Evolutionary conservation across 2,329 filamentous ascomycete genomes (phyloP).

Genomic region (Seiridium unicorne): DNA sequence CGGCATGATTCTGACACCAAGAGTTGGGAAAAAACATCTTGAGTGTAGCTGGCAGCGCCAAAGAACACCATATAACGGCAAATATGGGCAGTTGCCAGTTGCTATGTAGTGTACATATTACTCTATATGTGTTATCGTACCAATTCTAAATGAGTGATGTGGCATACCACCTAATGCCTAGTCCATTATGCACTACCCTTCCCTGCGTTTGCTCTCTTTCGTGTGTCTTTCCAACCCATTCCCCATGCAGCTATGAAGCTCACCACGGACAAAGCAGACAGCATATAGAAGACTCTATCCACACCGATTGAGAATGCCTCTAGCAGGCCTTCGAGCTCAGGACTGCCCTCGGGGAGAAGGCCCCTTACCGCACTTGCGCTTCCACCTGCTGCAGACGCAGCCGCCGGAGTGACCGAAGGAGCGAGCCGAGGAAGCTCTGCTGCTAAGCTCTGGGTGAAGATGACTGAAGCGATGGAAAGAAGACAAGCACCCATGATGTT

Average conservation of each 20-base stretch:
- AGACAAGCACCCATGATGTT: conserved; percentile 23
- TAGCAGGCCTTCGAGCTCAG: conserved; percentile 22
- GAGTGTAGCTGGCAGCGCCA: too few species aligned
- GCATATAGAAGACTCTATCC: conserved; percentile 23
- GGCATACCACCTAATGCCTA: too few species aligned
- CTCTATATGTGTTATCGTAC: too few species aligned
- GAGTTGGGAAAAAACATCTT: too few species aligned
- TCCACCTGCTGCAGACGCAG: conserved; percentile 23
- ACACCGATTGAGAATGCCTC: conserved; percentile 21
- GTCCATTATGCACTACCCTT: too few species aligned
- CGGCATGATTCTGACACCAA: too few species aligned
- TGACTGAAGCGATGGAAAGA: conserved; percentile 23
- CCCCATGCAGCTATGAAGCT: conserved; percentile 25
- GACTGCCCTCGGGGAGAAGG: conserved; percentile 20
- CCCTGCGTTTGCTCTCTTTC: not conserved
- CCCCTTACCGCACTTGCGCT: conserved; percentile 25
- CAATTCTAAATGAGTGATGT: too few species aligned
- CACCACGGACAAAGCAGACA: conserved; percentile 17
- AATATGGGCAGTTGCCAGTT: too few species aligned
- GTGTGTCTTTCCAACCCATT: conserved; percentile 23
- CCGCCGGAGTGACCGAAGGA: conserved; percentile 20
- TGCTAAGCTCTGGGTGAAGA: conserved; percentile 24
- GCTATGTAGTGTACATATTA: too few species aligned
- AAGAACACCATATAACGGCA: too few species aligned
- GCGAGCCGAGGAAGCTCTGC: conserved; percentile 17